Conservation (phyloP, 2,329 filamentous ascomycete species). For the Monilinia fructigena region DNA sequence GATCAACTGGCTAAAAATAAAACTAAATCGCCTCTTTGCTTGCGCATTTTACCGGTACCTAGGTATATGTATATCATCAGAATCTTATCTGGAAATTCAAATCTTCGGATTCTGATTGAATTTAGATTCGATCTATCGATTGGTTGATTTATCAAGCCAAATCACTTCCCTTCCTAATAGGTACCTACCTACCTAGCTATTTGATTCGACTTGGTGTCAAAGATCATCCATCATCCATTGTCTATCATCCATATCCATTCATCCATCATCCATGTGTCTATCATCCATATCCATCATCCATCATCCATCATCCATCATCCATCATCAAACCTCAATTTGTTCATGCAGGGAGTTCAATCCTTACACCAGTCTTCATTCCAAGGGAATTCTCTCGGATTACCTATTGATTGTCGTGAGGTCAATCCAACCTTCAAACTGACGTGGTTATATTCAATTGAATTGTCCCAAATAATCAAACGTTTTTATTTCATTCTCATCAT, state of each 20-base stretch:
- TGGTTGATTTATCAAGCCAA: no score
- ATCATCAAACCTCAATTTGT: constrained; percentile 11
- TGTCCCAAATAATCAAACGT: neutral
- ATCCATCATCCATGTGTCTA: no score
- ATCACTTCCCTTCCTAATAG: no score
- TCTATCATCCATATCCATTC: no score
- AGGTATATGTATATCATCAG: no score
- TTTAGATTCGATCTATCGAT: neutral
- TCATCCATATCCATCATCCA: no score
- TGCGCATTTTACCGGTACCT: neutral
- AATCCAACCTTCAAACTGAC: constrained; percentile 2
- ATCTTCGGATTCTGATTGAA: neutral
- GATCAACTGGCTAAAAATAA: neutral
- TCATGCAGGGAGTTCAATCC: neutral
- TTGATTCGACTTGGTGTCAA: neutral
- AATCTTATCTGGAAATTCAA: constrained; percentile 5
- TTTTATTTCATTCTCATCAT: constrained; percentile 1
- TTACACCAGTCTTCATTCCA: constrained; percentile 11
- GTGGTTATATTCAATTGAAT: constrained; percentile 1
- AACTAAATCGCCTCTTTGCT: neutral
- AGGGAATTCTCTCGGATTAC: neutral
- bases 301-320: no score
- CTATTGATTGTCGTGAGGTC: constrained; percentile 10
- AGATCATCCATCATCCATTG: no score
- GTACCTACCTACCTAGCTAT: no score